phyloP scores from a whole-genome alignment of 202 grass and related monocot genomes.

The Brachypodium distachyon region DNA sequence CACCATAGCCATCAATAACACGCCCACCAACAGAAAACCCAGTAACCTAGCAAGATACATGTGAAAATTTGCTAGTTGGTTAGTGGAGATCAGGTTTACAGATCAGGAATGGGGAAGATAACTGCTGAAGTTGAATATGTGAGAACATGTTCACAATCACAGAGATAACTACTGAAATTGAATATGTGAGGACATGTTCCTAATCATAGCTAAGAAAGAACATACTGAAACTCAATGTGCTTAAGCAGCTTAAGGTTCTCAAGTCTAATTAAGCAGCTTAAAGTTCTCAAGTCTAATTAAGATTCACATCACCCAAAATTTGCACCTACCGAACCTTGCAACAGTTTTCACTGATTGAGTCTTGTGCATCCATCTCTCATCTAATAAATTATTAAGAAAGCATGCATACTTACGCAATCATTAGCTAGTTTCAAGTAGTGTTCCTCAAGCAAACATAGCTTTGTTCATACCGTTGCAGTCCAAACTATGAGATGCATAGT shows the following conservation, averaged over 20 bases:
- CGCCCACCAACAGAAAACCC: constrained; percentile 94
- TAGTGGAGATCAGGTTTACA: background rate
- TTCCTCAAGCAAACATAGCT: background rate
- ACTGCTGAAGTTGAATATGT: background rate
- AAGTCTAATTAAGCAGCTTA: background rate
- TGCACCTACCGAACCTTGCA: background rate
- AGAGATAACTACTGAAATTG: background rate
- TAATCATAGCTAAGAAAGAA: background rate
- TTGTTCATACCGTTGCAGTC: constrained; percentile 1
- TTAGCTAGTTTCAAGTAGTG: background rate
- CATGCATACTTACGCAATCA: constrained; percentile 1
- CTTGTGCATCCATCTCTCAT: background rate
- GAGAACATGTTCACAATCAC: background rate
- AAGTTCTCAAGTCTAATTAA: background rate
- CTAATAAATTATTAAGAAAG: constrained; percentile 10
- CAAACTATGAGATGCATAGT: constrained; percentile 12
- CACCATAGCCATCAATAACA: constrained; percentile 61
- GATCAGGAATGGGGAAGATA: background rate
- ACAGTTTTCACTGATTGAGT: background rate
- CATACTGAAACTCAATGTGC: background rate
- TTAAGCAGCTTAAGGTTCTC: constrained; percentile 8
- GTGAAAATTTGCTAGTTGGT: background rate
- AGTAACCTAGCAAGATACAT: constrained; percentile 60
- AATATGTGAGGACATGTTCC: background rate
- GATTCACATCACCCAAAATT: background rate